A percentile compares a stretch with the other conserved stretches of the same genome.
Conservation (phyloP, 2,329 filamentous ascomycete genomes). For the Septoria linicola region DNA sequence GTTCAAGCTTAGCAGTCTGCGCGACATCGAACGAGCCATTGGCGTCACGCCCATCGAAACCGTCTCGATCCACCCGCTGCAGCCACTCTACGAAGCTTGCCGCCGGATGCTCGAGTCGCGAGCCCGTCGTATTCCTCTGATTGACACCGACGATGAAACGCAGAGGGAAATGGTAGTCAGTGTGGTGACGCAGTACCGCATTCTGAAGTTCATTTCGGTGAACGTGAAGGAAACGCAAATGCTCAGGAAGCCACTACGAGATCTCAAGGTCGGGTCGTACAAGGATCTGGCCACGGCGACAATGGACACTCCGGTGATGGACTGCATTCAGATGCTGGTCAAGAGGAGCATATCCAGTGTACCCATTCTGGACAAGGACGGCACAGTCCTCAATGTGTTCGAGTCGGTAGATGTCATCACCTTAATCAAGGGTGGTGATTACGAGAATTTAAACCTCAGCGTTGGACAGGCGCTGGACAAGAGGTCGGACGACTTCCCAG, state of each 20-base stretch:
- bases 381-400: conserved; percentile 86
- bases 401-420: conserved; percentile 97
- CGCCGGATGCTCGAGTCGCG: conserved; percentile 90
- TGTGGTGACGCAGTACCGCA: conserved; percentile 96
- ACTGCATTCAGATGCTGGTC: conserved; percentile 91
- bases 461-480: conserved; percentile 88
- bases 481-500: conserved; percentile 84
- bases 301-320: conserved; percentile 89
- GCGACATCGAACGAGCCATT: conserved; percentile 94
- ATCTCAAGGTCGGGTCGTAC: conserved; percentile 85
- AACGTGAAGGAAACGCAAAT: conserved; percentile 87
- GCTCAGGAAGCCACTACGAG: conserved; percentile 80
- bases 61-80: conserved; percentile 88
- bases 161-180: conserved; percentile 89
- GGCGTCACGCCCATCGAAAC: conserved; percentile 90
- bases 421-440: conserved; percentile 87
- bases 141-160: conserved; percentile 93
- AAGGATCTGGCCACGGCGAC: conserved; percentile 73
- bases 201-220: conserved; percentile 97
- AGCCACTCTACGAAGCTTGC: conserved; percentile 91
- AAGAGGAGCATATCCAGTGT: conserved; percentile 91
- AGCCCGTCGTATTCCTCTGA: conserved; percentile 86
- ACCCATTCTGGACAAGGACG: conserved; percentile 82
- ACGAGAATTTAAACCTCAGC: conserved; percentile 82
- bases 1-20: conserved; percentile 85